Conservation (phyloP, 495 filamentous ascomycete species). For the Hypoxylon rickii region DNA sequence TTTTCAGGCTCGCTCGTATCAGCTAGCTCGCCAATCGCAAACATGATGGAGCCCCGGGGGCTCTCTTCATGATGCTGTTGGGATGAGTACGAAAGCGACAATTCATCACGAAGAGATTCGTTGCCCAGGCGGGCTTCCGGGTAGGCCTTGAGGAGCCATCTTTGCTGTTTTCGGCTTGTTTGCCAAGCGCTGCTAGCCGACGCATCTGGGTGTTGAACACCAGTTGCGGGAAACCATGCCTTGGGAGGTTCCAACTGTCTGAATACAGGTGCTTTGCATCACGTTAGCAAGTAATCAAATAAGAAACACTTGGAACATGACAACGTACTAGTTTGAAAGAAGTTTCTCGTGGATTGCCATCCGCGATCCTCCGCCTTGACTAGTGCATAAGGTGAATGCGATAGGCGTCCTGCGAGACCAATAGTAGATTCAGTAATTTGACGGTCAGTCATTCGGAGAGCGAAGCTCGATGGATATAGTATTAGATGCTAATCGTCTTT, state of each 20-base stretch:
- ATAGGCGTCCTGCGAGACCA: conserved; percentile 41
- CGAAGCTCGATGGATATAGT: conserved; percentile 31
- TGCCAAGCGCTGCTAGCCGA: conserved; percentile 21
- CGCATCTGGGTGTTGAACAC: conserved; percentile 6
- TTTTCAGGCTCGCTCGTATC: conserved; percentile 32
- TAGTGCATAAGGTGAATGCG: conserved; percentile 32
- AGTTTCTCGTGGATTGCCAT: conserved; percentile 38
- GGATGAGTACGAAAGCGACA: conserved; percentile 34
- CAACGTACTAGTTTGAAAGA: conserved; percentile 30
- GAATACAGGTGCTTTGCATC: conserved; percentile 42
- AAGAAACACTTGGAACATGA: neutral
- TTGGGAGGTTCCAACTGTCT: conserved; percentile 44
- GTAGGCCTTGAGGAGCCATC: conserved; percentile 42
- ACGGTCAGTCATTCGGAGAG: conserved; percentile 44
- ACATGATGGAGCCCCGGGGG: conserved; percentile 28
- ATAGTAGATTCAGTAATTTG: conserved; percentile 37
- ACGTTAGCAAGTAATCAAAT: conserved; percentile 31
- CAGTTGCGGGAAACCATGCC: conserved; percentile 41
- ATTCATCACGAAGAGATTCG: conserved; percentile 30
- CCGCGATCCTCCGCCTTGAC: conserved; percentile 36
- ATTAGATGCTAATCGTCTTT: conserved; percentile 15
- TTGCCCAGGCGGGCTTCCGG: conserved; percentile 47
- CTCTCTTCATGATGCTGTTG: conserved; percentile 1
- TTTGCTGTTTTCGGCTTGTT: conserved; percentile 35
- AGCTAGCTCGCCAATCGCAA: conserved; percentile 45